phyloP scores from a whole-genome alignment of 345 rosid genomes.

The Camelina neglecta region DNA sequence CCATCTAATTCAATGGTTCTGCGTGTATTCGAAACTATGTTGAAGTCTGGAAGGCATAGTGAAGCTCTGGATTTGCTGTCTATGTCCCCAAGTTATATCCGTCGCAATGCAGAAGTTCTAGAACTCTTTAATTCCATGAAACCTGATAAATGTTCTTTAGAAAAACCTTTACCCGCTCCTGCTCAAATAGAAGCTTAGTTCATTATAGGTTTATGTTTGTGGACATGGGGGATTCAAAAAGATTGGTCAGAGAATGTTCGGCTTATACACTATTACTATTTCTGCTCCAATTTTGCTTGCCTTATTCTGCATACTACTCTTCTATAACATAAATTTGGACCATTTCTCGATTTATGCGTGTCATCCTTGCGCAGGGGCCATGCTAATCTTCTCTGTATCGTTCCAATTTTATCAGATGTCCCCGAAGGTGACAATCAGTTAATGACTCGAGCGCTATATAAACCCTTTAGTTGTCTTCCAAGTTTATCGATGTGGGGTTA shows the following conservation, averaged over 20 bases:
- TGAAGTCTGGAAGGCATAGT: constrained; percentile 63
- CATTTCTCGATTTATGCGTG: neutral
- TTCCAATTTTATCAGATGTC: neutral
- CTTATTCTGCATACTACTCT: neutral
- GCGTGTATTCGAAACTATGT: constrained; percentile 65
- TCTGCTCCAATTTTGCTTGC: neutral
- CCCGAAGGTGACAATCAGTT: neutral
- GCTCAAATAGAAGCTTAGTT: constrained; percentile 52
- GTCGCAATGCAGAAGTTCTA: constrained; percentile 79
- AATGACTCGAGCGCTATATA: neutral
- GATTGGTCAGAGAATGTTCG: neutral
- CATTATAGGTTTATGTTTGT: neutral
- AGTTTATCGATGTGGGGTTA: neutral
- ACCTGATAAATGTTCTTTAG: constrained; percentile 38
- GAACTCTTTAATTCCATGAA: constrained; percentile 65
- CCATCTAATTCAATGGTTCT: constrained; percentile 73
- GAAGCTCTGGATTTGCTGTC: constrained; percentile 80
- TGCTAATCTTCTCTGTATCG: neutral
- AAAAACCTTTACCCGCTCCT: constrained; percentile 42
- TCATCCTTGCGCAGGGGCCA: neutral
- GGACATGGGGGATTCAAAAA: constrained; percentile 9
- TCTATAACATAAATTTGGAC: neutral
- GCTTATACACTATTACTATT: neutral
- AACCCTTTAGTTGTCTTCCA: neutral
- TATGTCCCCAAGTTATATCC: constrained; percentile 64